Conservation (phyloP, 2,329 filamentous ascomycete genomes). For the Periconia digitata region DNA sequence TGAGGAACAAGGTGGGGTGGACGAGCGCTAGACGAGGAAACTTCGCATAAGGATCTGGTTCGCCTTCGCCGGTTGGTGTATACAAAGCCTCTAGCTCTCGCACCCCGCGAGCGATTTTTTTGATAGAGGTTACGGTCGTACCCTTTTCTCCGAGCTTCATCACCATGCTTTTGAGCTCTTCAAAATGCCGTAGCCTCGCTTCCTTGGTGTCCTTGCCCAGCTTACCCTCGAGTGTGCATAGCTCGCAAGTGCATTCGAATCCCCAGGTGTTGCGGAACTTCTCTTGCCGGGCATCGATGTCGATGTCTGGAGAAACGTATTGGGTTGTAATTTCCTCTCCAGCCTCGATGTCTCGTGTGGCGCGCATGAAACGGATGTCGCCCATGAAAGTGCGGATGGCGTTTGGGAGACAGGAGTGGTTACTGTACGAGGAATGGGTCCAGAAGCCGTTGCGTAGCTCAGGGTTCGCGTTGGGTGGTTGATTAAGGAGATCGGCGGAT, state of each 20-base stretch:
- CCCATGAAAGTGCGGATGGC: constrained; percentile 42
- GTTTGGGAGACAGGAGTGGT: constrained; percentile 48
- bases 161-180: constrained; percentile 20
- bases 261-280: constrained; percentile 20
- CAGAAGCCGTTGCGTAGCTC: constrained; percentile 41
- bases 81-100: constrained; percentile 22
- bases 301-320: constrained; percentile 23
- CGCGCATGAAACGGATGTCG: constrained; percentile 43
- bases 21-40: constrained; percentile 24
- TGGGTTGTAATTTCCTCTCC: constrained; percentile 27
- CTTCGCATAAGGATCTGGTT: constrained; percentile 12
- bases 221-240: constrained; percentile 17
- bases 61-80: background rate
- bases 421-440: constrained; percentile 45
- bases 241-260: constrained; percentile 23
- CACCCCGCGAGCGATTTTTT: constrained; percentile 21
- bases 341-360: constrained; percentile 34
- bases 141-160: constrained; percentile 17
- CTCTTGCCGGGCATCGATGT: constrained; percentile 18
- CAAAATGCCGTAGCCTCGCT: constrained; percentile 16
- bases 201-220: constrained; percentile 5
- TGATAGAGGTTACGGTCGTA: constrained; percentile 19
- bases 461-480: constrained; percentile 12
- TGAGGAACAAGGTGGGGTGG: constrained; percentile 25
- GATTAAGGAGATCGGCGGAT: constrained; percentile 17